Percentiles rank a stretch among this genome's conserved stretches.
Conservation (phyloP, 805 yeast species). For the Yarrowia hollandica region DNA sequence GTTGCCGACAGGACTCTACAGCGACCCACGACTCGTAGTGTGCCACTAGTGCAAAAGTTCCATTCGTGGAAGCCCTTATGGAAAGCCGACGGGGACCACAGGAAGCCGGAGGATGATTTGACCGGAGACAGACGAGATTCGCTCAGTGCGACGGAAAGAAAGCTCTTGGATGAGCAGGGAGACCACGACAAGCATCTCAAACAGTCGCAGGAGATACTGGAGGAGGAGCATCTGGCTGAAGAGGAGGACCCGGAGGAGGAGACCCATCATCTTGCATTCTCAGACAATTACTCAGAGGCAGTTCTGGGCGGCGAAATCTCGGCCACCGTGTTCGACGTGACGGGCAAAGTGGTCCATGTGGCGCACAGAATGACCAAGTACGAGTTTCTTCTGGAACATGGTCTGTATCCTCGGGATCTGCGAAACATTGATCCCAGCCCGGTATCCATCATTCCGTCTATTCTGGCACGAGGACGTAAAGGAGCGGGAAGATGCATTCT, state of each 20-base stretch:
- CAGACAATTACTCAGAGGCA: constrained; percentile 26
- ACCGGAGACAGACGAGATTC: no score
- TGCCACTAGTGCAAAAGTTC: background rate
- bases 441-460: constrained; percentile 64
- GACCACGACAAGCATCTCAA: background rate
- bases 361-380: constrained; percentile 58
- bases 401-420: constrained; percentile 80
- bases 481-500: constrained; percentile 51
- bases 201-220: no score
- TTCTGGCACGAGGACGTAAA: constrained; percentile 50
- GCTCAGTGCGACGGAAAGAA: no score
- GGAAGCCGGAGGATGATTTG: no score
- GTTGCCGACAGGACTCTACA: background rate
- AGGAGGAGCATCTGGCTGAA: background rate
- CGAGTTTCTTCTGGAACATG: constrained; percentile 60
- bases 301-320: constrained; percentile 26
- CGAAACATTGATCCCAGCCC: constrained; percentile 74
- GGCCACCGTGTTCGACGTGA: constrained; percentile 54
- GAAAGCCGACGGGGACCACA: background rate
- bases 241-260: background rate
- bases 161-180: background rate
- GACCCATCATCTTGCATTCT: constrained; percentile 4
- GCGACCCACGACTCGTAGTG: background rate
- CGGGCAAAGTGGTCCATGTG: constrained; percentile 60
- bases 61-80: background rate